Conservation (phyloP, 2,329 filamentous ascomycete genomes). For the Microsporum audouinii region DNA sequence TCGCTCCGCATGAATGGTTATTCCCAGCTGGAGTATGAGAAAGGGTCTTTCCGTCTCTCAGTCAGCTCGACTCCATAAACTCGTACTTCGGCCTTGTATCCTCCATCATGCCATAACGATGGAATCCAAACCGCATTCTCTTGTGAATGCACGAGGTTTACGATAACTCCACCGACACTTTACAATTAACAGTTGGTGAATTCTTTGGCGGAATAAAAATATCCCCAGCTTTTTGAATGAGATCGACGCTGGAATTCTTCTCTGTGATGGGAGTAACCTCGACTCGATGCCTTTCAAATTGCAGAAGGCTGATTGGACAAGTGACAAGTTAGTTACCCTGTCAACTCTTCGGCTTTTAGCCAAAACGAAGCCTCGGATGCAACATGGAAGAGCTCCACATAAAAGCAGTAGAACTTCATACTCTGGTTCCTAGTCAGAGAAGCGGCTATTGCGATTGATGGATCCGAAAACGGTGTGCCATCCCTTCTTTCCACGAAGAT, state of each 20-base stretch:
- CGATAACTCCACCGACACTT: not conserved
- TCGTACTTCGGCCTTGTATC: not conserved
- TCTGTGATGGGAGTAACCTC: not conserved
- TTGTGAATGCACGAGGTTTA: not conserved
- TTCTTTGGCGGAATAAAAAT: not conserved
- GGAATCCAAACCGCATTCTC: not conserved
- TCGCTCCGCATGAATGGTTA: not conserved
- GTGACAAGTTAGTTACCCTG: not conserved
- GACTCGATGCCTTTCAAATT: not conserved
- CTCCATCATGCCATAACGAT: not conserved
- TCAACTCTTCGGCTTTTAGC: not conserved
- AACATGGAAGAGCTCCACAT: not conserved
- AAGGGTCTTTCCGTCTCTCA: not conserved
- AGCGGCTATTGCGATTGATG: not conserved
- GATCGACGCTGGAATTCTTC: not conserved
- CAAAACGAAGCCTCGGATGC: not conserved
- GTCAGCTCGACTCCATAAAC: not conserved
- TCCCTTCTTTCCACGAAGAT: slow-evolving; percentile 47
- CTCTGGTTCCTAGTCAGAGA: not conserved
- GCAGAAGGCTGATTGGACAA: not conserved
- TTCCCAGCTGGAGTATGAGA: too few species aligned
- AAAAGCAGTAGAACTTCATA: not conserved
- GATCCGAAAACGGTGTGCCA: slow-evolving; percentile 39
- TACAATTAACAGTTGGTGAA: not conserved
- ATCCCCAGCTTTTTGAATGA: not conserved